Base-by-base conservation (phyloP, 768 basidiomycete species). In the Boletellus emodensis region DNA sequence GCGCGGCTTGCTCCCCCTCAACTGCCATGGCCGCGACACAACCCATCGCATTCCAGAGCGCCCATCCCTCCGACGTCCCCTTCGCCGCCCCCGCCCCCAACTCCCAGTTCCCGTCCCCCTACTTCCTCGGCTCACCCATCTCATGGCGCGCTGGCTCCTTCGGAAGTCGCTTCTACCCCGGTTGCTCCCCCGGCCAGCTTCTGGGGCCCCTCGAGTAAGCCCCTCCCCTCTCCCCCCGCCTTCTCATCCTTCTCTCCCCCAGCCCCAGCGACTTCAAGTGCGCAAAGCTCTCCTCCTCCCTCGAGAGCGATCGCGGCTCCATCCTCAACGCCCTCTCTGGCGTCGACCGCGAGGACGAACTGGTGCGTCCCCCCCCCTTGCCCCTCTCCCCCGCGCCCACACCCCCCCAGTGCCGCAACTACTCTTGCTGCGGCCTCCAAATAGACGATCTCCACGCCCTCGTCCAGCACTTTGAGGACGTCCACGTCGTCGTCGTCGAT, bases 381-480 rank as follows among this genome's bases (percentile, higher is more conserved):
- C 36, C 4, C 30, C 12, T 7, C 38, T 12, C 8, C 15, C 44
- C 8, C 8, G 20, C 52, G 13, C 32, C 40, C 44, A 55, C 33
- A 26, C 0, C 51, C 30, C 8, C 24, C 41, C 51, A 87, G 82
- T 91, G 89, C 67, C 84, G 86, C 56, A 85, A 95, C 66, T 96
- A 93, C 72, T 83, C 84, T 1, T 96, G 94, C 70, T 96, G 93
- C 63, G 92, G 91, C 10, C 71, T 87, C 44, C 79, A 84, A 55
- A 77, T 91, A 15, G 75, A 78, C 30, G 87, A 90, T 60, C 77
- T 90, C 0, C 87, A 90, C 53, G 86, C 90, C 3, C 83, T 95
- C 11, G 79, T 95, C 3, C 90, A 94, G 68, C 93, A 95, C 63
- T 94, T 94, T 57, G 93, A 95, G 62, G 87, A 92, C 52, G 83